A percentile compares a stretch with the other conserved stretches of the same genome.
Conservation (phyloP, 352 stramenopile species). For the Halophytophthora polymorphica region DNA sequence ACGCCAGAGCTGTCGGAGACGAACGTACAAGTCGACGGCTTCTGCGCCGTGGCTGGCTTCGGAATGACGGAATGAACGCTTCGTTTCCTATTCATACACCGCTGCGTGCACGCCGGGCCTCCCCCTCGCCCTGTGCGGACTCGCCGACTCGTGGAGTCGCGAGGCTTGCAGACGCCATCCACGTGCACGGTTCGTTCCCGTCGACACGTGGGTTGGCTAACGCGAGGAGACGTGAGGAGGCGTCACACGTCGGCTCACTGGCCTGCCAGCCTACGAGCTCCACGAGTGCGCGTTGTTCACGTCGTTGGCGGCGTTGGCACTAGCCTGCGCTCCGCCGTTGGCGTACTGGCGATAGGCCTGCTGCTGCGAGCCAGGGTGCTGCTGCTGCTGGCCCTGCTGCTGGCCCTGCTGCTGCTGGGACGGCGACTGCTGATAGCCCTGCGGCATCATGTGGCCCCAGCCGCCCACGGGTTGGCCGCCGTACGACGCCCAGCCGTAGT, state of each 20-base stretch:
- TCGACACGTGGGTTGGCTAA: constrained; percentile 12
- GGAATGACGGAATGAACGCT: constrained; percentile 26
- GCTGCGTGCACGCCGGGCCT: constrained; percentile 14
- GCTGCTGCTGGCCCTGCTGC: constrained; percentile 59
- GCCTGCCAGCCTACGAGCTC: constrained; percentile 59
- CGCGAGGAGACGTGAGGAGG: constrained; percentile 6
- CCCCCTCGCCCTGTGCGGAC: constrained; percentile 12
- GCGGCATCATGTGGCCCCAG: constrained; percentile 82
- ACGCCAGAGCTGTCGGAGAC: no score
- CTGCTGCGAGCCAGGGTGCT: constrained; percentile 61
- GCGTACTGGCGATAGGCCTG: constrained; percentile 81
- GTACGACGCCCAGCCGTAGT: constrained; percentile 83
- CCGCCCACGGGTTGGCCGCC: constrained; percentile 68
- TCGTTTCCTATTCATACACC: constrained; percentile 30
- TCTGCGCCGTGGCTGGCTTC: no score
- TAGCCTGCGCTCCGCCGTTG: constrained; percentile 45
- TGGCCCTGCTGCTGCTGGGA: constrained; percentile 61
- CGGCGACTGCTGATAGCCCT: constrained; percentile 76
- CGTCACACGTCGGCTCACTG: constrained; percentile 4
- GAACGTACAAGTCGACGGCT: no score
- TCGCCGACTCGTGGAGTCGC: constrained; percentile 7
- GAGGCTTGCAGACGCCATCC: constrained; percentile 15
- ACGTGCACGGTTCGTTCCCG: constrained; percentile 35
- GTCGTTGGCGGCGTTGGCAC: constrained; percentile 42
- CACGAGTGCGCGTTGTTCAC: constrained; percentile 60